A percentile compares a stretch with the other conserved stretches of the same genome.
phyloP scores from a whole-genome alignment of 1,139 yeast species.

The Yamadazyma triangularis region DNA sequence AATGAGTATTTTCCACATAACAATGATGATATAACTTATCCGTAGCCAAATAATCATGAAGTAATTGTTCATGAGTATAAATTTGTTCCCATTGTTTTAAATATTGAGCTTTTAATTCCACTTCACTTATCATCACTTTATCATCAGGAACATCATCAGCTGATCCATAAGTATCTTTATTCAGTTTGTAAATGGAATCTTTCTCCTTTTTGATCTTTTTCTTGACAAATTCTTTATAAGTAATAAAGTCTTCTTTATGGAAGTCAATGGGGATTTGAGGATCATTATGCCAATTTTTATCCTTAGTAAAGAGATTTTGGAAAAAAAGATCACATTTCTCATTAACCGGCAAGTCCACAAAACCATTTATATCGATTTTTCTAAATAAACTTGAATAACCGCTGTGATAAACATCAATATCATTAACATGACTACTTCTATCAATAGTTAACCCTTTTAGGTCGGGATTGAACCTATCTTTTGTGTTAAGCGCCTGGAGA shows the following conservation, averaged over 20 bases:
- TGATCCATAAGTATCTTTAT: too few relatives aligned
- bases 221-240: slow-evolving; percentile 10
- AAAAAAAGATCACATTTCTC: slow-evolving; percentile 12
- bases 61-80: slow-evolving; percentile 21
- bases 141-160: slow-evolving; percentile 4
- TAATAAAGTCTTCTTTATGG: slow-evolving; percentile 10
- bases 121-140: too few relatives aligned
- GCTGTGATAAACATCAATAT: slow-evolving; percentile 3
- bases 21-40: slow-evolving; percentile 41
- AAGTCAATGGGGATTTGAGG: slow-evolving; percentile 13
- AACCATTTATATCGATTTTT: slow-evolving; percentile 5
- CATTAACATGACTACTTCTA: slow-evolving; percentile 1
- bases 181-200: slow-evolving; percentile 4
- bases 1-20: slow-evolving; percentile 20
- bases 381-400: slow-evolving; percentile 9
- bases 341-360: slow-evolving; percentile 1
- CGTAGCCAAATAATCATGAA: slow-evolving; percentile 39
- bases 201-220: slow-evolving; percentile 4
- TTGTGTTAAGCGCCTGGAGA: too few relatives aligned
- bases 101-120: slow-evolving; percentile 4
- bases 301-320: slow-evolving; percentile 6
- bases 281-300: slow-evolving; percentile 12
- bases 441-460: neutral
- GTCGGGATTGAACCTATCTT: neutral
- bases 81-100: slow-evolving; percentile 10